These are phyloP conservation scores for Guillardia theta DNA, from an alignment of 78 protist genomes.

Conservation along the genomic window DNA sequence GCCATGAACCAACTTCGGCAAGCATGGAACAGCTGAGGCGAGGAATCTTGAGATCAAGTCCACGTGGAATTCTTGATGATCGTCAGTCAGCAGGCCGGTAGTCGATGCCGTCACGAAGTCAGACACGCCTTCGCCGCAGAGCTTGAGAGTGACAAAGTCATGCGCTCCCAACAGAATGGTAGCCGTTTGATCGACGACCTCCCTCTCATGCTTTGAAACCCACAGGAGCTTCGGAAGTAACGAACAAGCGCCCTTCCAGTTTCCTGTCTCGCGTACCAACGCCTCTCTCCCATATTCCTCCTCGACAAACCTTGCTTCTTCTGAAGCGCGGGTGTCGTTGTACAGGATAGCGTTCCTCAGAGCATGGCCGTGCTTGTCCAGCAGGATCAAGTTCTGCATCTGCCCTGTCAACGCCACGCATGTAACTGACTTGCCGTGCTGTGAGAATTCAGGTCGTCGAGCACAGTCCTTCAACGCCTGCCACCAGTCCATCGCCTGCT, in stretches of 20 bases:
- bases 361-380: background rate
- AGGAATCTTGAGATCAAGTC: background rate
- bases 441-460: background rate
- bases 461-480: no score
- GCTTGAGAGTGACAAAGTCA: background rate
- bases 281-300: background rate
- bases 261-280: background rate
- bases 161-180: background rate
- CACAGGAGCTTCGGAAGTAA: background rate
- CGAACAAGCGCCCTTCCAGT: background rate
- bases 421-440: background rate
- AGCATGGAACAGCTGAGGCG: background rate
- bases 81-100: background rate
- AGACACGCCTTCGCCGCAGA: background rate
- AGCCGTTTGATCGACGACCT: background rate
- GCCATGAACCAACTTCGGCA: background rate
- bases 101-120: background rate
- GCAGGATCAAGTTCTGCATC: background rate
- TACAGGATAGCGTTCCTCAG: background rate
- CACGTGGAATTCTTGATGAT: no score
- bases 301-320: background rate
- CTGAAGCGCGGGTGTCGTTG: background rate
- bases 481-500: no score
- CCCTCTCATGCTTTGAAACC: background rate
- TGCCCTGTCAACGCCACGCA: background rate